Percentiles rank a stretch among this genome's conserved stretches.
These are phyloP conservation scores for Alliaria petiolata DNA, from an alignment of 345 rosid species.

Conservation along the genomic window DNA sequence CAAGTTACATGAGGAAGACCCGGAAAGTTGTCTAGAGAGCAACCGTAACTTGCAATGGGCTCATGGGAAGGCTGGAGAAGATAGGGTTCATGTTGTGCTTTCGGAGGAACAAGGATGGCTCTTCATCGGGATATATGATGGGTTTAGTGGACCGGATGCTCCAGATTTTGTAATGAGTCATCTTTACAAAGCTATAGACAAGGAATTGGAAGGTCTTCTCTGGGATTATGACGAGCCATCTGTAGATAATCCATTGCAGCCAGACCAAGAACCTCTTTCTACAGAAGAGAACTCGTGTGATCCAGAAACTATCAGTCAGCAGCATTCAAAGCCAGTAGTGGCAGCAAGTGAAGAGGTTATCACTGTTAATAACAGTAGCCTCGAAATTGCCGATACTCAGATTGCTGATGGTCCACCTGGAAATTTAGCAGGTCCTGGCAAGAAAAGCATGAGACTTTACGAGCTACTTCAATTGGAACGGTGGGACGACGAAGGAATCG, in stretches of 20 bases:
- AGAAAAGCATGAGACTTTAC: slow-evolving; percentile 76
- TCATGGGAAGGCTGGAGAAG: slow-evolving; percentile 99
- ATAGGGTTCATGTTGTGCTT: slow-evolving; percentile 91
- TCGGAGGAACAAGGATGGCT: slow-evolving; percentile 99
- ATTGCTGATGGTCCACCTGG: slow-evolving; percentile 39
- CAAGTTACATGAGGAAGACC: slow-evolving; percentile 56
- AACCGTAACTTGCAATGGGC: slow-evolving; percentile 93
- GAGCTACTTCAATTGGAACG: slow-evolving; percentile 85
- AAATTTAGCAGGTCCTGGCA: slow-evolving; percentile 49
- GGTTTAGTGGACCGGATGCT: slow-evolving; percentile 98
- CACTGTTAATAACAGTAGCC: slow-evolving; percentile 24
- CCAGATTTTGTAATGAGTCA: slow-evolving; percentile 90
- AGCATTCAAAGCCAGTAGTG: slow-evolving; percentile 45
- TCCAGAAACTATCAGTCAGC: slow-evolving; percentile 34
- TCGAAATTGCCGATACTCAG: slow-evolving; percentile 24
- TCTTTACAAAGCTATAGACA: slow-evolving; percentile 81
- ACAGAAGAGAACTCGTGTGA: slow-evolving; percentile 31
- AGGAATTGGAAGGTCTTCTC: slow-evolving; percentile 84
- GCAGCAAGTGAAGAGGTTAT: slow-evolving; percentile 30
- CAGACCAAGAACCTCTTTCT: slow-evolving; percentile 35
- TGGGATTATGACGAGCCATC: slow-evolving; percentile 79
- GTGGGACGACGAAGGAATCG: slow-evolving; percentile 37
- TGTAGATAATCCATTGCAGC: slow-evolving; percentile 34
- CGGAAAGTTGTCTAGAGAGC: slow-evolving; percentile 53
- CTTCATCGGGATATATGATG: slow-evolving; percentile 96